Base-by-base conservation (phyloP, 768 basidiomycete genomes). In the Boletus reticulatus region DNA sequence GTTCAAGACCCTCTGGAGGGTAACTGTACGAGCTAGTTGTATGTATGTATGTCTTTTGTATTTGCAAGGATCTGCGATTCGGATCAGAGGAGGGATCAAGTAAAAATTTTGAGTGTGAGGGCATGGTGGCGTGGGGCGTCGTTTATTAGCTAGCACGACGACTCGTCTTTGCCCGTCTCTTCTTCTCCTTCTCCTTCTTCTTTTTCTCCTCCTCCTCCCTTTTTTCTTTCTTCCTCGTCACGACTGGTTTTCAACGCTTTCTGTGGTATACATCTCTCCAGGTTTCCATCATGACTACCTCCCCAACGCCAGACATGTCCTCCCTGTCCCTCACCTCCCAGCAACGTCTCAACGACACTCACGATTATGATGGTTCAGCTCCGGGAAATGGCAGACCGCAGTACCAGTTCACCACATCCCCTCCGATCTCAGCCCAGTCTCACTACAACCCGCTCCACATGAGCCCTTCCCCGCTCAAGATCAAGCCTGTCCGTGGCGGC, bases 321-420 rank as follows among this genome's bases (percentile, higher is more conserved):
- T 78, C 87, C 62, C 75, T 92, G 68, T 85, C 89, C 66, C 83
- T 92, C 72, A 81, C 81, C 73, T 77, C 82, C 46, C 75, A 83
- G 74, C 87, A 83, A 86, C 88, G 88, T 82, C 83, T 87, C 80
- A 83, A 92, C 78, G 89, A 92, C 73, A 75, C 78, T 86, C 89
- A 89, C 76, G 88, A 91, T 79, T 90, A 87, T 76, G 89, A 92
- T 69, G 82, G 79, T 73, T 76, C 74, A 72, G 74, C 65, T 67
- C 65, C 73, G 62, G 74, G 66, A 72, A 76, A 75, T 52, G 67
- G 63, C 62, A 83, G 87, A 74, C 73, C 78, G 60, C 84, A 77
- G 63, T 90, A 85, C 75, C 88, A 87, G 69, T 92, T 85, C 72
- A 75, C 81, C 43, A 85, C 90, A 67, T 81, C 69, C 70, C 82